Evolutionary conservation across 371 early-diverging fungal species (phyloP).

Genomic region (Smittium culicis): DNA sequence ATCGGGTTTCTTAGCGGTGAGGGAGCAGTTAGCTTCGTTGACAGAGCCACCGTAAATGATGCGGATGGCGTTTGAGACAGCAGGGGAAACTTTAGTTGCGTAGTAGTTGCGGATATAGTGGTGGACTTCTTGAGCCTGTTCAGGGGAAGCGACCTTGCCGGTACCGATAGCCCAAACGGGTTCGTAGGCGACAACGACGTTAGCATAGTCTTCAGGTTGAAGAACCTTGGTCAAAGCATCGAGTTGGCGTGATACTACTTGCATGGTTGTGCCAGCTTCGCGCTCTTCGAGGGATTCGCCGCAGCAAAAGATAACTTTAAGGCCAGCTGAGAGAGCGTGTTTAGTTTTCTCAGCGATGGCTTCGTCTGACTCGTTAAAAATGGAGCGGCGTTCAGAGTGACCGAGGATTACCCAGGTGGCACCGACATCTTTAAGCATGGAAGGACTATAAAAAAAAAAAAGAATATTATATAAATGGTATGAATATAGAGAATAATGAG

Average conservation of each 20-base stretch:
- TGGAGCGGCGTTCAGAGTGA: constrained; percentile 97
- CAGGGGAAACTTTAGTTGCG: constrained; percentile 56
- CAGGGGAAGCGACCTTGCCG: constrained; percentile 92
- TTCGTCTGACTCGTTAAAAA: constrained; percentile 83
- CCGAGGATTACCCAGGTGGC: constrained; percentile 96
- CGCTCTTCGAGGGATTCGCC: constrained; percentile 96
- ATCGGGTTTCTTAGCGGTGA: constrained; percentile 56
- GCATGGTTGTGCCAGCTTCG: constrained; percentile 68
- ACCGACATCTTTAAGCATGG: constrained; percentile 89
- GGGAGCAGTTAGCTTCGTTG: constrained; percentile 70
- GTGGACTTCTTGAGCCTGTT: constrained; percentile 97
- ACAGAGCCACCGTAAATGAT: constrained; percentile 98
- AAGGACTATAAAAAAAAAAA: constrained; percentile 53
- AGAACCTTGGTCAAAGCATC: constrained; percentile 55
- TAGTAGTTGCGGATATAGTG: constrained; percentile 78
- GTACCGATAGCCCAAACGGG: constrained; percentile 99
- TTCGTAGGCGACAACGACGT: constrained; percentile 98
- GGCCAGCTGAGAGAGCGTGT: constrained; percentile 70
- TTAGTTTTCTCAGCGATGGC: constrained; percentile 77
- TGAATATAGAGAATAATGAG: too few species aligned
- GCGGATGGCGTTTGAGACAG: constrained; percentile 73
- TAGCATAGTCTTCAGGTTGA: constrained; percentile 56
- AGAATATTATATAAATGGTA: too few species aligned
- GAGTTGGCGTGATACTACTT: constrained; percentile 83
- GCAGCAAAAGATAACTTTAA: constrained; percentile 92